Evolutionary conservation across 2,329 filamentous ascomycete species (phyloP).

Genomic region (Penicillium sp.): DNA sequence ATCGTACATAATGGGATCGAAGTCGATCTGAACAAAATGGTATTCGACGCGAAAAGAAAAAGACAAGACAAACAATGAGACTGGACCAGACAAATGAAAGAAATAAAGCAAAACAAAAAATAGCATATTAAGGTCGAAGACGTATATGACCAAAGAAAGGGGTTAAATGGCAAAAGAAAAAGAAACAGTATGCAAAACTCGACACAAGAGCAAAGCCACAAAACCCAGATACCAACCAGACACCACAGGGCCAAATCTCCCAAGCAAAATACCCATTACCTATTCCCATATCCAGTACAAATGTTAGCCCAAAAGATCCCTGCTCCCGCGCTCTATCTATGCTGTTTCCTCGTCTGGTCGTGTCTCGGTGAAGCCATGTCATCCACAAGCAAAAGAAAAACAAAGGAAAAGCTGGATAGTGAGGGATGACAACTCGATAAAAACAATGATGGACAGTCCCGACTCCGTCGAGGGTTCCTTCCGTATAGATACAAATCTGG

Average conservation of each 20-base stretch:
- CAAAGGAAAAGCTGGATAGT: constrained; percentile 10
- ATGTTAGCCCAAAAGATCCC: constrained; percentile 18
- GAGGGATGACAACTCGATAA: constrained; percentile 13
- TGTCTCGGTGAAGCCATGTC: constrained; percentile 25
- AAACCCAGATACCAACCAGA: constrained; percentile 21
- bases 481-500: constrained; percentile 13
- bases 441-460: constrained; percentile 9
- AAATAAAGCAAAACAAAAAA: constrained; percentile 7
- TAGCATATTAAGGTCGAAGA: constrained; percentile 1
- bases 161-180: constrained; percentile 21
- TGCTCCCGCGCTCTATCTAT: constrained; percentile 20
- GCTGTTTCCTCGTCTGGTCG: constrained; percentile 27
- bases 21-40: constrained; percentile 7
- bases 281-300: constrained; percentile 19
- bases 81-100: too few species aligned
- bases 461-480: constrained; percentile 6
- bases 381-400: constrained; percentile 20
- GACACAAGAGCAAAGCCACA: constrained; percentile 8
- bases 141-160: constrained; percentile 10
- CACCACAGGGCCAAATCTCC: constrained; percentile 18
- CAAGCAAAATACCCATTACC: constrained; percentile 14
- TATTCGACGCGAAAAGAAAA: constrained; percentile 12
- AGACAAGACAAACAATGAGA: constrained; percentile 9
- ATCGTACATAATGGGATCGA: constrained; percentile 10
- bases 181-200: constrained; percentile 13